phyloP scores from a whole-genome alignment of 352 stramenopile species.

The Pythium grandisporangium region DNA sequence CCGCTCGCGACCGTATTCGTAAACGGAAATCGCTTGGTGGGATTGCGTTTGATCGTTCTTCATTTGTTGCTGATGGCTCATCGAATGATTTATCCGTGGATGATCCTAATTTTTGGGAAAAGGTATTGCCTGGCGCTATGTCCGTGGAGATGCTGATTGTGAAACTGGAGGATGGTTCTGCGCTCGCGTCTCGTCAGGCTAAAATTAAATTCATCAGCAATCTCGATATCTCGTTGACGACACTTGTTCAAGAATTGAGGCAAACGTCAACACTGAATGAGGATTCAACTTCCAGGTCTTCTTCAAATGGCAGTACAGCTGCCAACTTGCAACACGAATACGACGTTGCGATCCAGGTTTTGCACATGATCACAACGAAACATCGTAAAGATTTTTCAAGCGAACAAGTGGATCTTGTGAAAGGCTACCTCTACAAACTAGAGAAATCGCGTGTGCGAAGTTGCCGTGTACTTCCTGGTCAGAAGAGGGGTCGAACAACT shows the following conservation, averaged over 20 bases:
- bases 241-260: constrained; percentile 59
- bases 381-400: constrained; percentile 74
- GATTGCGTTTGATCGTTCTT: constrained; percentile 81
- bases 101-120: constrained; percentile 96
- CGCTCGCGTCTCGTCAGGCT: constrained; percentile 63
- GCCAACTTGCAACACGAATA: constrained; percentile 78
- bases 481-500: too few relatives aligned
- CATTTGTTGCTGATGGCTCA: constrained; percentile 89
- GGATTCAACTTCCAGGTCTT: too few relatives aligned
- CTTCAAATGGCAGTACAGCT: constrained; percentile 29
- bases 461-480: constrained; percentile 36
- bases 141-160: constrained; percentile 82
- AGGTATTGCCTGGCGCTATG: constrained; percentile 80
- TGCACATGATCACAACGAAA: constrained; percentile 67
- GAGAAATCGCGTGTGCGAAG: constrained; percentile 80
- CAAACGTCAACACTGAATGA: too few relatives aligned
- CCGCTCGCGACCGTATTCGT: constrained; percentile 33
- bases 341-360: constrained; percentile 77
- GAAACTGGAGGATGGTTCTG: constrained; percentile 83
- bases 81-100: constrained; percentile 90
- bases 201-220: constrained; percentile 89
- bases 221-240: constrained; percentile 66
- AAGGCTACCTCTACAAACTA: constrained; percentile 60
- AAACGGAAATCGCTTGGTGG: constrained; percentile 71
- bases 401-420: constrained; percentile 75